Base-by-base conservation (phyloP, 2,329 filamentous ascomycete species). In the Purpureocillium lavendulum region DNA sequence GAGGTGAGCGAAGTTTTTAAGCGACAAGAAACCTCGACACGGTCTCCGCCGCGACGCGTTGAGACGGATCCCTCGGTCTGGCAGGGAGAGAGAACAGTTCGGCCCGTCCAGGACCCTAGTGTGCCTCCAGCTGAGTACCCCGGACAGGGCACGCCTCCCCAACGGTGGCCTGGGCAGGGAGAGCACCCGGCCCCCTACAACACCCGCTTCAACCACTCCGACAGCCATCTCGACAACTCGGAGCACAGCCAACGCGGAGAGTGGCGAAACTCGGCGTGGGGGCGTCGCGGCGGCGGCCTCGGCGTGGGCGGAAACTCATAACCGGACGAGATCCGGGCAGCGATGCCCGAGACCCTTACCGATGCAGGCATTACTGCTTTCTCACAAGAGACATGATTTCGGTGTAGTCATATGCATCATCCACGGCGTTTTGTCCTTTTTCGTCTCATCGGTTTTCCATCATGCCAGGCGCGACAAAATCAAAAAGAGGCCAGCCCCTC, bases 31-130 rank as follows among this genome's bases (percentile, higher is more conserved):
- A 70, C 83, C 64, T 62, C 71, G 54, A 71, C 57, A 38, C 66
- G 69, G 38, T 74, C 69, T 26, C 67, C 69, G 43, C 78, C 66
- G 55, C 66, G 73, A 39, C 64, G 84, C 41, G 87, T 95, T 38
- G 89, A 96, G 56, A 87, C 84, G n/a, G 90, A 97, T 56, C 86
- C 85, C 5, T 76, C 84, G 16, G 75, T 85, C 5, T 87, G 83
- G 80, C 82, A 87, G 52, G 84, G 87, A 56, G 88, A 94, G 60
- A 82, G 79, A 48, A 88, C 84, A 36, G 87, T 90, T 31, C 79
- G 88, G 36, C 84, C 89, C 42, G 78, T 94, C 28, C 75, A 80
- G 50, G 77, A 82, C 13, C 67, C 73, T n/a, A 58, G 66, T 11
- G 49, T 61, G 35, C 63, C 67, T 8, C 64, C 61, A 39, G 54